Evolutionary conservation across 1,284 basidiomycete genomes (phyloP), one percentile per base, ranked within the genome.

Genomic region (Apiotrichum gamsii): DNA sequence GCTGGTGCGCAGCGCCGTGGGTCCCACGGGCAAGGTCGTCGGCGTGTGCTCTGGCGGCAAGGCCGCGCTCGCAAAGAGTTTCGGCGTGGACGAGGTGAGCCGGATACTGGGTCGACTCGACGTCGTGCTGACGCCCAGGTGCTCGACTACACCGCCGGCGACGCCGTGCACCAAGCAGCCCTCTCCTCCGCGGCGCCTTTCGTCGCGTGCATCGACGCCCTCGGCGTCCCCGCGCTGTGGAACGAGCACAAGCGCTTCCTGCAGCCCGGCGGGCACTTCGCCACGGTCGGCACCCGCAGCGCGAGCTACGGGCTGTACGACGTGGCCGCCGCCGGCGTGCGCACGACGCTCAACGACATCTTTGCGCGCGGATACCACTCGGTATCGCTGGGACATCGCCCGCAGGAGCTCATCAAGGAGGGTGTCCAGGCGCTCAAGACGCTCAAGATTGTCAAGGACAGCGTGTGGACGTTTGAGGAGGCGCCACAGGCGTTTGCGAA

Each of bases 401-500:
- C 32, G 4, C 20, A 29, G 5, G 21, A 18, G 24, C 43, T 49
- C 18, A 24, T 43, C 14, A 18, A 46, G 37, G 32, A 16, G n/a
- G 51, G 45, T n/a, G 35, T 49, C 8, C 40, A 29, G 14, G 35
- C 43, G 31, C 41, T 53, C 24, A 42, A 42, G 11, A 28, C 25
- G 0, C 18, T 49, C 23, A 31, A 18, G 16, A 33, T 53, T 8
- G 43, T 49, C 8, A 15, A 30, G 3, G 51, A 53, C 43, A 31
- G 32, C 13, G 77, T 81, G 3, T 78, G 73, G 51, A 61, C 62
- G 4, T 84, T 85, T 45, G 76, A 78, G 47, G 52, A 84, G 23
- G 77, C 70, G 0, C 58, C 77, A 32, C 70, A 78, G 51, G 84
- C 82, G 4, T 87, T 82, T 54, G 79, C 80, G 28, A 74, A 75